Conservation (phyloP, 306 rosid genomes). For the Glycine soja region DNA sequence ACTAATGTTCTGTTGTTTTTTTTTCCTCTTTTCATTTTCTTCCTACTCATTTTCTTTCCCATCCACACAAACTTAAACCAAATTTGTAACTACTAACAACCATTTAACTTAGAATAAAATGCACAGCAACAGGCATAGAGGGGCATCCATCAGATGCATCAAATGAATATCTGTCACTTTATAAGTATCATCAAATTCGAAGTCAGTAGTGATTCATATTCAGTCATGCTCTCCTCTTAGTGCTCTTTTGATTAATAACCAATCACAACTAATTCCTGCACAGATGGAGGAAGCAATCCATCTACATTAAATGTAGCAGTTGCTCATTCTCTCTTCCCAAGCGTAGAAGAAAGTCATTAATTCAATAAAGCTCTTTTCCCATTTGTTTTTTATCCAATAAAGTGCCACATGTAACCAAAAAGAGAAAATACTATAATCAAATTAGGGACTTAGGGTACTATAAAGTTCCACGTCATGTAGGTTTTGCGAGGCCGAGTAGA, state of each 20-base stretch:
- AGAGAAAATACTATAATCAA: no score
- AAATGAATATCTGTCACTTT: conserved; percentile 34
- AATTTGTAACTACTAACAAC: conserved; percentile 48
- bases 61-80: background rate
- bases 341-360: no score
- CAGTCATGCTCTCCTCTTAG: background rate
- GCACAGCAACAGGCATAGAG: no score
- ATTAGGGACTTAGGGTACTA: no score
- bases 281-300: background rate
- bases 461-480: background rate
- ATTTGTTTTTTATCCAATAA: background rate
- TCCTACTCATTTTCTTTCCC: no score
- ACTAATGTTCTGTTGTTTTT: no score
- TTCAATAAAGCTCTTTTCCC: background rate
- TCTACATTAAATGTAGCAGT: background rate
- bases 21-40: no score
- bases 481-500: background rate
- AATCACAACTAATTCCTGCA: no score
- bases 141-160: conserved; percentile 6
- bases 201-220: conserved; percentile 23
- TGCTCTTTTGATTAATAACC: no score
- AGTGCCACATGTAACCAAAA: background rate
- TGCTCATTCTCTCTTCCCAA: background rate
- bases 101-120: conserved; percentile 48
- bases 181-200: conserved; percentile 42